Conservation (phyloP, 352 stramenopile species). For the Phytophthora capsici region DNA sequence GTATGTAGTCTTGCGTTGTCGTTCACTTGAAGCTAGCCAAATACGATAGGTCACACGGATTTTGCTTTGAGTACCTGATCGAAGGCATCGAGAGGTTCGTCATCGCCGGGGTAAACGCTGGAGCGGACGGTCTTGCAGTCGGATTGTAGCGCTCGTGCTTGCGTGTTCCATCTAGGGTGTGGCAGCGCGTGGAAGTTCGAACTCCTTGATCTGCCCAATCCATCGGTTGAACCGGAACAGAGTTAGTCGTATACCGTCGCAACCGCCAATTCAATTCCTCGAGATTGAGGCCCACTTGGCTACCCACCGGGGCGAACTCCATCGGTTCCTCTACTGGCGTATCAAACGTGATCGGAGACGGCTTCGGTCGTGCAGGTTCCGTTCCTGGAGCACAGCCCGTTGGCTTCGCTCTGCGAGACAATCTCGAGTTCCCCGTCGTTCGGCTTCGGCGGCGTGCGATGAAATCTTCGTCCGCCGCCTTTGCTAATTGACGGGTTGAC, state of each 20-base stretch:
- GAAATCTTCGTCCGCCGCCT: slow-evolving; percentile 12
- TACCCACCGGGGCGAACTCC: slow-evolving; percentile 30
- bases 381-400: slow-evolving; percentile 16
- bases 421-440: slow-evolving; percentile 34
- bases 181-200: slow-evolving; percentile 13
- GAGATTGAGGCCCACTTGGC: slow-evolving; percentile 34
- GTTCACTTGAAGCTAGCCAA: slow-evolving; percentile 56
- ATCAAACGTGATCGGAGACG: slow-evolving; percentile 17
- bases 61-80: slow-evolving; percentile 42
- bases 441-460: slow-evolving; percentile 24
- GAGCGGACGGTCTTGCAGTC: slow-evolving; percentile 1
- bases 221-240: slow-evolving; percentile 34
- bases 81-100: slow-evolving; percentile 13
- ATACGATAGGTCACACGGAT: slow-evolving; percentile 63
- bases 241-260: slow-evolving; percentile 42
- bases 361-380: slow-evolving; percentile 3
- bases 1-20: slow-evolving; percentile 1
- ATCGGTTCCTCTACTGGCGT: slow-evolving; percentile 4
- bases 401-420: slow-evolving; percentile 30
- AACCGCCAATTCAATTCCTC: slow-evolving; percentile 47
- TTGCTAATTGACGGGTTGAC: slow-evolving; percentile 14
- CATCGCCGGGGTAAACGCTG: slow-evolving; percentile 8
- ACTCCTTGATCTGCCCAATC: slow-evolving; percentile 20
- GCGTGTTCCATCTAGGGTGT: slow-evolving; percentile 22
- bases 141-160: slow-evolving; percentile 17